phyloP scores from a whole-genome alignment of 2,329 filamentous ascomycete genomes.

The Trichoderma atrobrunneum region DNA sequence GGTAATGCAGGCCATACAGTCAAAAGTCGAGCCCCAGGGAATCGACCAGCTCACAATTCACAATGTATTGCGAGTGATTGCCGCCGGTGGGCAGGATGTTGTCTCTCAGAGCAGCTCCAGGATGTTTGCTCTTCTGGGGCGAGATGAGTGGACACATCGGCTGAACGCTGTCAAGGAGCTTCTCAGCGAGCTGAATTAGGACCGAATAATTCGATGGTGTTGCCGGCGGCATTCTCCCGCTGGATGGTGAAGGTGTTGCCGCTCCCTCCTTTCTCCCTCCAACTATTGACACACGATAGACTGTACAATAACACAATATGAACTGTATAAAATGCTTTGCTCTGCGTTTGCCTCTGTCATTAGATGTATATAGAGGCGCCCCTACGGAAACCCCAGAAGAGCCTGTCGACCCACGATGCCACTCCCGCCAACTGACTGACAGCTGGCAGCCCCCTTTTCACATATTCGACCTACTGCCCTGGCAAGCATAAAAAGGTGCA shows the following conservation, averaged over 20 bases:
- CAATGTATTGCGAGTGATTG: slow-evolving; percentile 32
- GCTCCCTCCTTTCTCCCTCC: background rate
- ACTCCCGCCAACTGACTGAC: background rate
- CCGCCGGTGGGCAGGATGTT: slow-evolving; percentile 31
- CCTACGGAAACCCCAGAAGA: too few relatives aligned
- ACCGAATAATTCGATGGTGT: background rate
- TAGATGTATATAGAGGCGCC: background rate
- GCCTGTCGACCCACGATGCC: background rate
- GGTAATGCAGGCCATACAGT: slow-evolving; percentile 24
- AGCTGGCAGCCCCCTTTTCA: background rate
- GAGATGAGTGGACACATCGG: slow-evolving; percentile 35
- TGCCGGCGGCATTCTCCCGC: background rate
- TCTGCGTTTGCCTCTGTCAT: background rate
- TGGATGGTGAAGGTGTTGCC: background rate
- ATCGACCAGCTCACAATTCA: slow-evolving; percentile 27
- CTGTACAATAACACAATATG: background rate
- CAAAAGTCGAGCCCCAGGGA: slow-evolving; percentile 19
- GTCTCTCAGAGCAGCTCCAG: slow-evolving; percentile 29
- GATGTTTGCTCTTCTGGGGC: slow-evolving; percentile 36
- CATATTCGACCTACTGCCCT: background rate
- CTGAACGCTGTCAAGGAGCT: slow-evolving; percentile 26
- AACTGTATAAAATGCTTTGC: background rate
- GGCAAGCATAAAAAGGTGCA: background rate
- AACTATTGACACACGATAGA: background rate
- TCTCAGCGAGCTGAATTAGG: slow-evolving; percentile 18